Evolutionary conservation across 768 basidiomycete species (phyloP).

Genomic region (Suillus bovinus): DNA sequence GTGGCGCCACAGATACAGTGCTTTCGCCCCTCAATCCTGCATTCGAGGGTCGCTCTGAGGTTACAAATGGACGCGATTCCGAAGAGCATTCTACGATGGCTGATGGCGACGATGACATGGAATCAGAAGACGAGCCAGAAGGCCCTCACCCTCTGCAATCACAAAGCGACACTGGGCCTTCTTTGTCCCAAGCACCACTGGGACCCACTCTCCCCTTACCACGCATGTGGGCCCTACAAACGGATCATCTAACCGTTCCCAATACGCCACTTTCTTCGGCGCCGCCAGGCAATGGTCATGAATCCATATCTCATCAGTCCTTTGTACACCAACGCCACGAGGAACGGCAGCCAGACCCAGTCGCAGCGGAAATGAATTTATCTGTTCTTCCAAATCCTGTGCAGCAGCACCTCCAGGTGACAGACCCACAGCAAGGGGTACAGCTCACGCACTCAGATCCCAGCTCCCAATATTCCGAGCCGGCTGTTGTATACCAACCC

Average conservation of each 20-base stretch:
- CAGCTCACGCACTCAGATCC: constrained; percentile 30
- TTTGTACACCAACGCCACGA: constrained; percentile 26
- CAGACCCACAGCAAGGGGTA: constrained; percentile 29
- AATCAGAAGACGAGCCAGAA: constrained; percentile 37
- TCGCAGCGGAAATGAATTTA: constrained; percentile 28
- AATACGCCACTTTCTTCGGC: constrained; percentile 34
- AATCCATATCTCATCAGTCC: constrained; percentile 30
- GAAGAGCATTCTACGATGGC: constrained; percentile 24
- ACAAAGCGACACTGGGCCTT: constrained; percentile 29
- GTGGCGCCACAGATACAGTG: constrained; percentile 34
- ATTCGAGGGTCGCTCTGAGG: constrained; percentile 36
- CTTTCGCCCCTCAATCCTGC: constrained; percentile 42
- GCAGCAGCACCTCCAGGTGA: constrained; percentile 27
- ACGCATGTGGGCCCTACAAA: constrained; percentile 35
- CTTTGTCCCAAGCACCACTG: constrained; percentile 29
- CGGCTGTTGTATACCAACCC: constrained; percentile 35
- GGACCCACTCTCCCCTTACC: constrained; percentile 32
- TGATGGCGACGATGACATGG: constrained; percentile 37
- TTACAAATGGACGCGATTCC: constrained; percentile 24
- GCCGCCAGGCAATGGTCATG: constrained; percentile 29
- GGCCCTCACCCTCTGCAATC: constrained; percentile 26
- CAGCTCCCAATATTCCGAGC: constrained; percentile 25
- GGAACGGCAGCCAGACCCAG: constrained; percentile 28
- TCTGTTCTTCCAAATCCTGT: constrained; percentile 29
- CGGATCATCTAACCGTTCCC: constrained; percentile 28